Evolutionary conservation across 352 stramenopile species (phyloP), one percentile per base, ranked within the genome.

Genomic region (Globisporangium okanoganense): DNA sequence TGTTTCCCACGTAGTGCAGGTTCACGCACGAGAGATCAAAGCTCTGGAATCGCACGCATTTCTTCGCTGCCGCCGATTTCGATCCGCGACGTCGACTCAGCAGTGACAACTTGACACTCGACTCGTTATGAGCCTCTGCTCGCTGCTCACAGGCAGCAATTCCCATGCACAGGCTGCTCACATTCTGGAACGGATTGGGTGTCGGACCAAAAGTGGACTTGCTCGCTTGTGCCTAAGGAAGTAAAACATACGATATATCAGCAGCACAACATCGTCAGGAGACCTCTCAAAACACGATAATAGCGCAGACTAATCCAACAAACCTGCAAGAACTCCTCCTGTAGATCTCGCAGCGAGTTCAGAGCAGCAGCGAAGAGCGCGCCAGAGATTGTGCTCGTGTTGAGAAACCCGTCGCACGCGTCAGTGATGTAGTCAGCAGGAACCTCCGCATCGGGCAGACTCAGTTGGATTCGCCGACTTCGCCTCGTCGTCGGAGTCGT

Each of bases 21-120:
- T 76, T 78, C 20, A 88, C 47, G 25, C 78, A 85, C 7, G 81
- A 90, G 2, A 90, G 64, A 49, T 88, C 76, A 20, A 90, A 90
- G 22, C 70, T 82, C 18, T 71, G 81, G 36, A 90, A 90, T 0
- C 76, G 70, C n/a, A 90, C 77, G 60, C 65, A 67, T 35, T 82
- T 82, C 60, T 69, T 61, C 25, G 33, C 5, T 20, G 60, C 44
- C 36, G 63, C 22, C 29, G 50, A 10, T 36, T 66, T 61, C 8
- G 22, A 45, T 12, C 48, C 56, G 43, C 62, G 47, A n/a, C 43
- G 61, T 24, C 58, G 59, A 60, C 44, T 56, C 18, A 62, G 33
- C 9, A 50, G 43, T 33, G 65, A 64, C n/a, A 56, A 62, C 18
- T 63, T 69, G 3, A 57, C 60, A 24, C 18, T 31, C 35, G 48